These are phyloP conservation scores for Pestalotiopsis fici DNA, from an alignment of 2,329 filamentous ascomycete species.

Conservation along the genomic window DNA sequence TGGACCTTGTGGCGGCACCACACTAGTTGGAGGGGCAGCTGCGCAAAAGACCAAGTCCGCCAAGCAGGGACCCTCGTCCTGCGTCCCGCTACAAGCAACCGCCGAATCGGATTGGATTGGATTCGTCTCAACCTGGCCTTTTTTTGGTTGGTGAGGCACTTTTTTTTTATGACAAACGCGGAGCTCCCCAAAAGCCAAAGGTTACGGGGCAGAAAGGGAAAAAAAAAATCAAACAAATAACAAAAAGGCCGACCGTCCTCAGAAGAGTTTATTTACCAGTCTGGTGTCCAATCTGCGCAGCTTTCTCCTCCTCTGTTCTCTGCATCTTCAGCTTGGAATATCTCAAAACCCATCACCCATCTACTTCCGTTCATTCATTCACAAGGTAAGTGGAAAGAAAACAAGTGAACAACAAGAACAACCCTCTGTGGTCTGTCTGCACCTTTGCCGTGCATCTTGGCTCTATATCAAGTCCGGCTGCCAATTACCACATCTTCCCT, in stretches of 20 bases:
- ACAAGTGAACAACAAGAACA: neutral
- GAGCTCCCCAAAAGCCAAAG: conserved; percentile 5
- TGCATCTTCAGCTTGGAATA: neutral
- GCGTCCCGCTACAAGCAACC: neutral
- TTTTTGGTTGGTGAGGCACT: conserved; percentile 6
- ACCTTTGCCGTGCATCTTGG: neutral
- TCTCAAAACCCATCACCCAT: neutral
- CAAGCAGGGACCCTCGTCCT: neutral
- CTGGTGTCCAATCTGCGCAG: neutral
- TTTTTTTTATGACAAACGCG: conserved; percentile 1
- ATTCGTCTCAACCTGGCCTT: neutral
- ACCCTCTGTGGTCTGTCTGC: neutral
- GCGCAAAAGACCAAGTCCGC: neutral
- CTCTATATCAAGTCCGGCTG: neutral
- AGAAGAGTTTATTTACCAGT: neutral
- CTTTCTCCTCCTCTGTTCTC: neutral
- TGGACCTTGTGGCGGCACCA: neutral
- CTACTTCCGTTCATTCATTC: neutral
- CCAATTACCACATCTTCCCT: neutral
- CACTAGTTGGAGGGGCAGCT: neutral
- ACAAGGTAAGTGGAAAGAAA: neutral
- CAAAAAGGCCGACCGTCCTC: conserved; percentile 1
- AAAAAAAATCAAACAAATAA: neutral
- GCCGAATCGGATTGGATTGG: neutral
- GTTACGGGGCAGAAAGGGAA: neutral